Evolutionary conservation across 352 stramenopile genomes (phyloP), one percentile per base, ranked within the genome.

Genomic region (Globisporangium echinulatum): DNA sequence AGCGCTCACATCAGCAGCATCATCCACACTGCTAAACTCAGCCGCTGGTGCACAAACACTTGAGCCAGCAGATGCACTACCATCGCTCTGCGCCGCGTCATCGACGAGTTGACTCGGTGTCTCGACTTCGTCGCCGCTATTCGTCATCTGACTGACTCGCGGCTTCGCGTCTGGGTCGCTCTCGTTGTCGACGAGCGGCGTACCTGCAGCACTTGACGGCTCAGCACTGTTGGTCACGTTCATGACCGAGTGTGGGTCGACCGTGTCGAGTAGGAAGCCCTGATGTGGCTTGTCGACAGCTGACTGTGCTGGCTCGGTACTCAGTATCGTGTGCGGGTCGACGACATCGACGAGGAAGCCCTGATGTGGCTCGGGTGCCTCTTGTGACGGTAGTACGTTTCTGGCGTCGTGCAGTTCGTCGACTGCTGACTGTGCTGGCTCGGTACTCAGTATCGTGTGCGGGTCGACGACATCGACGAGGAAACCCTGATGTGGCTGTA

Each of bases 321-420:
- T 58, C 39, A 43, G 15, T 4, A 7, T 13, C 13, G 19, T 56
- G 39, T 62, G 48, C 0, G 49, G 25, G 4, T 62, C 49, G 7
- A 46, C 19, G 4, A 17, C 36, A 14, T 55, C 37, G 19, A 47
- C 51, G 38, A 56, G 51, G 38, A 56, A 56, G 2, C 51, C 51
- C 6, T 56, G 51, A 13, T 37, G 19, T n/a, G 5, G 38, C 6
- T 33, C 17, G 17, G 17, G 17, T 19, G 17, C 17, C 17, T 39
- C 33, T 40, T 54, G 36, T 19, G 2, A 7, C 9, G 8, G 38
- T 7, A 9, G 17, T 19, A 19, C 17, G 17, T 19, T 19, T 0
- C 17, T 19, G 17, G 17, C 17, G 17, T 19, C 17, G 17, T 19
- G 17, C 17, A 19, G 19, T 10, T 36, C 19, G 1, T 25, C 17